Evolutionary conservation across 148 eudicot species (phyloP).

Genomic region (Silene conica): DNA sequence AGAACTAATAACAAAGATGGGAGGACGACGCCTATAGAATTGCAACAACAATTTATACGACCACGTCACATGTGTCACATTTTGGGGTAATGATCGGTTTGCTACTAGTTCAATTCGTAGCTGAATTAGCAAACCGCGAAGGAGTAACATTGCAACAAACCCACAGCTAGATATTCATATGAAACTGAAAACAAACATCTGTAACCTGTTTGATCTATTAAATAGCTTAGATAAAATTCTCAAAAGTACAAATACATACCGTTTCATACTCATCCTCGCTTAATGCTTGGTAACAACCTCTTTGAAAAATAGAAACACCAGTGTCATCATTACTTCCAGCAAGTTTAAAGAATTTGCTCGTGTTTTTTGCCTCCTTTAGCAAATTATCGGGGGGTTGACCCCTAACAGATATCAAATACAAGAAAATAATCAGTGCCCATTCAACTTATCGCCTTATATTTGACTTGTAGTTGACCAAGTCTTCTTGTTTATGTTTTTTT

Average conservation of each 20-base stretch:
- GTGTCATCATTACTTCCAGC: slow-evolving; percentile 54
- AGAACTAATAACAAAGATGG: too few species aligned
- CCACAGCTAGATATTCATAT: neutral
- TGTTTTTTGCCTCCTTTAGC: slow-evolving; percentile 72
- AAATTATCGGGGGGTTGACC: slow-evolving; percentile 96
- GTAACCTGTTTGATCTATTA: neutral
- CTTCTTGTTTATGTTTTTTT: too few species aligned
- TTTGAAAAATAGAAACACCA: slow-evolving; percentile 35
- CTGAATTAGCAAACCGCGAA: neutral
- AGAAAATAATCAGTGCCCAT: slow-evolving; percentile 6
- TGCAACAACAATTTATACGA: neutral
- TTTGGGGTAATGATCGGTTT: neutral
- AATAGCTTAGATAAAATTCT: slow-evolving; percentile 2
- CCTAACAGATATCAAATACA: slow-evolving; percentile 42
- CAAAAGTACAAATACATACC: slow-evolving; percentile 49
- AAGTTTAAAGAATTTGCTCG: slow-evolving; percentile 86
- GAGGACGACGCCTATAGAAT: too few species aligned
- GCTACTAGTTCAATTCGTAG: neutral
- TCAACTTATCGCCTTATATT: slow-evolving; percentile 3
- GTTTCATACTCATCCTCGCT: slow-evolving; percentile 84
- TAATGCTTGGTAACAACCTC: slow-evolving; percentile 62
- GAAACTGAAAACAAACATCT: neutral
- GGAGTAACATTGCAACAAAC: neutral
- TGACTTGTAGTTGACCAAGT: neutral
- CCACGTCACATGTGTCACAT: neutral